Evolutionary conservation across 345 rosid genomes (phyloP).

Genomic region (Pistacia atlantica): DNA sequence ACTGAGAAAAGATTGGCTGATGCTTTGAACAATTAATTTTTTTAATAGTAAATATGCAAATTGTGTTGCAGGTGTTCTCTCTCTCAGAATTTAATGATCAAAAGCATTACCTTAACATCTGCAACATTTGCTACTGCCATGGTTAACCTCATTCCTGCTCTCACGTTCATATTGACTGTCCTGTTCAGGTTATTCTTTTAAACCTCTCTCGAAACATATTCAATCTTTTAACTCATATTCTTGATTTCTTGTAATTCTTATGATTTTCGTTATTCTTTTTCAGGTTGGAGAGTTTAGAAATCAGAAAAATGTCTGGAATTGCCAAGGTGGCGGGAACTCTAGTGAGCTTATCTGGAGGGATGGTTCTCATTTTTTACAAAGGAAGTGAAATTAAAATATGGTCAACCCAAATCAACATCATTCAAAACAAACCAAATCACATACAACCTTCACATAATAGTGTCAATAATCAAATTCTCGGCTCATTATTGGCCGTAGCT

Average conservation of each 20-base stretch:
- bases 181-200: background rate
- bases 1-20: too few relatives aligned
- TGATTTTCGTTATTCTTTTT: background rate
- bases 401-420: slow-evolving; percentile 1
- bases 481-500: background rate
- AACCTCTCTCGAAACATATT: background rate
- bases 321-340: slow-evolving; percentile 20
- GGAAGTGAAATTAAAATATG: slow-evolving; percentile 7
- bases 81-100: background rate
- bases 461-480: background rate
- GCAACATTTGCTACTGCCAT: slow-evolving; percentile 3
- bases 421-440: background rate
- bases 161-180: background rate
- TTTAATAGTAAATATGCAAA: too few relatives aligned
- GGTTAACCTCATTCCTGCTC: background rate
- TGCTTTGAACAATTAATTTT: too few relatives aligned
- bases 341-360: slow-evolving; percentile 14
- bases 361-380: slow-evolving; percentile 14
- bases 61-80: background rate
- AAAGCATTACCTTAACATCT: background rate
- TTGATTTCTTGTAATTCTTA: background rate
- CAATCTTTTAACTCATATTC: too few relatives aligned
- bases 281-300: slow-evolving; percentile 6
- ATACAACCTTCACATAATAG: background rate
- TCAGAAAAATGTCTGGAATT: background rate